Base-by-base conservation (phyloP, 768 basidiomycete species). In the Chalciporus pseudorubinellus region DNA sequence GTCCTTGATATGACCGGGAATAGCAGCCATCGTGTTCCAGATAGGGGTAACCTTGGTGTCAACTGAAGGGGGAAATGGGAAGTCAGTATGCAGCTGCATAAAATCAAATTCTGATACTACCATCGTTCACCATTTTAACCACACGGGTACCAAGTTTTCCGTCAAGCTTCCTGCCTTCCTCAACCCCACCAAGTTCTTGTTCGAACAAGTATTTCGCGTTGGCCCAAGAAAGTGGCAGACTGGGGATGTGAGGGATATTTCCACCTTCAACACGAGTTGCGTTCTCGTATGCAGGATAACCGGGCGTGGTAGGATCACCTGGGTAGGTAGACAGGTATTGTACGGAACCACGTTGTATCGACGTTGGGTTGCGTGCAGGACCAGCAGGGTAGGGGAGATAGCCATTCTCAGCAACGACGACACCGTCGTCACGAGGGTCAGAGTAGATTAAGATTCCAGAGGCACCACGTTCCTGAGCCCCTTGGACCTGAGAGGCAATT, bases 211-310 rank as follows among this genome's bases (percentile, higher is more conserved):
- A 75, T 54, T 84, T 69, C 1, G 92, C 94, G 62, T 94, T 95
- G 41, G 76, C 71, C 85, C 90, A 95, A 0, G 88, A 91, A 56
- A 97, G 82, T 1, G 95, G 95, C n/a, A 98, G 69, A 61, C 90
- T 92, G 1, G 91, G 90, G 53, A 93, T 92, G 16, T 63, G 67
- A 2, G 90, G 89, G 33, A 87, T 79, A 58, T 85, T 89, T 39
- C 67, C 71, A 20, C 75, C 79, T 33, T 80, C 79, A 24, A 70
- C 72, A 42, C 89, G 79, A 12, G 87, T 85, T 34, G 83, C 82
- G 61, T 93, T 84, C 64, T 84, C 79, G 67, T 98, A 98, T 1
- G 95, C 76, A 43, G 95, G 95, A 55, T 83, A 79, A 10, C 88
- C 90, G 6, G 95, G 94, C 3, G 95, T 98, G 0, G 88, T 84